These are phyloP conservation scores for Metschnikowia baotianmanensis DNA, from an alignment of 805 yeast species.

Conservation along the genomic window DNA sequence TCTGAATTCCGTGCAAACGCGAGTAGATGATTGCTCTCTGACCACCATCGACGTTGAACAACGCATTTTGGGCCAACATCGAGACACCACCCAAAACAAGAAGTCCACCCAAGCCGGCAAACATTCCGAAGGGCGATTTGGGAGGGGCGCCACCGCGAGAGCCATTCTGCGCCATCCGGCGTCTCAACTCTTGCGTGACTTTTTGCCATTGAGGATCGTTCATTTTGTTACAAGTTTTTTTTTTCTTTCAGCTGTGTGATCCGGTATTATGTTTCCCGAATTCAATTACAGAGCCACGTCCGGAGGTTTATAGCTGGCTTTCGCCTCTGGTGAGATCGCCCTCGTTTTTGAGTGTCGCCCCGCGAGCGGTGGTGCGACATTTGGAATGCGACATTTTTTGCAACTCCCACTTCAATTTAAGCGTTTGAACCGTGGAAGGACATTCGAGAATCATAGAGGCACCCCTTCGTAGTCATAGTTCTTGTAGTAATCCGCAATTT, in stretches of 20 bases:
- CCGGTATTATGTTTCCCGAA: too few relatives aligned
- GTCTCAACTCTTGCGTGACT: conserved; percentile 41
- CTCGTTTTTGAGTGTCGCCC: conserved; percentile 3
- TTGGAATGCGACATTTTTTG: conserved; percentile 6
- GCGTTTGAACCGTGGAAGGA: neutral
- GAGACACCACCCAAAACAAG: conserved; percentile 40
- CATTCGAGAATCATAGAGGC: conserved; percentile 50
- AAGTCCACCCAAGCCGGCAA: conserved; percentile 43
- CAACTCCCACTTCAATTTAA: neutral
- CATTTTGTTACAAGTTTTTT: conserved; percentile 23
- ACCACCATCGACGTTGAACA: conserved; percentile 88
- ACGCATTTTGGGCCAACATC: conserved; percentile 35
- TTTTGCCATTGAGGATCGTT: conserved; percentile 42
- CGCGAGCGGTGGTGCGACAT: conserved; percentile 6
- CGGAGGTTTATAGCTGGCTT: neutral
- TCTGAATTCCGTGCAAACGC: conserved; percentile 79
- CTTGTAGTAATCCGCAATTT: conserved; percentile 50
- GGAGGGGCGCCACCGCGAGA: conserved; percentile 30
- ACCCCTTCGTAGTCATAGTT: conserved; percentile 81
- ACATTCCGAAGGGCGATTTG: conserved; percentile 35
- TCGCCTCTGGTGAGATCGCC: conserved; percentile 5
- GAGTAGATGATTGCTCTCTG: conserved; percentile 95
- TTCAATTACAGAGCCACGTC: too few relatives aligned
- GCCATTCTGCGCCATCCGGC: conserved; percentile 28
- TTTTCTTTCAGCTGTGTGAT: too few relatives aligned